Conservation (phyloP, 1,139 yeast genomes). For the Lodderomyces theae region DNA sequence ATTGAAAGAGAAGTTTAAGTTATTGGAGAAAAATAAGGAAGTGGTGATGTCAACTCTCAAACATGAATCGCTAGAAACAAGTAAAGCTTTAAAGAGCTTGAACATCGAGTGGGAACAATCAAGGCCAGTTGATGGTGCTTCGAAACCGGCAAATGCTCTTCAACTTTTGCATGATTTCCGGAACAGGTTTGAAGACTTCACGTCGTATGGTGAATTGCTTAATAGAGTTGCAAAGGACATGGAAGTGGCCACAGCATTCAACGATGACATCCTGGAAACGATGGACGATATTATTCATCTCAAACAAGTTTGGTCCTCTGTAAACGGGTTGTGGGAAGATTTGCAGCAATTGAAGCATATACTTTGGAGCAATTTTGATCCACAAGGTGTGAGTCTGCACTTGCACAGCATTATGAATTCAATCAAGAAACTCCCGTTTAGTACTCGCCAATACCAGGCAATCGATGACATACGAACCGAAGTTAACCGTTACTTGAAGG, state of each 20-base stretch:
- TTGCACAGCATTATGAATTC: conserved; percentile 51
- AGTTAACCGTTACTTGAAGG: conserved; percentile 41
- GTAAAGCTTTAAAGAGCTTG: conserved; percentile 27
- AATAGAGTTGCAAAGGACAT: conserved; percentile 42
- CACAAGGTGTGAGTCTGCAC: conserved; percentile 45
- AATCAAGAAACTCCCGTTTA: conserved; percentile 55
- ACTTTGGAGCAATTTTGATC: conserved; percentile 53
- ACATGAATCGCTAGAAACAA: conserved; percentile 39
- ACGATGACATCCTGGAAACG: conserved; percentile 29
- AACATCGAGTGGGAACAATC: conserved; percentile 32
- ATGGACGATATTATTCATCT: conserved; percentile 57
- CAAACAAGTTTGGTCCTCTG: conserved; percentile 63
- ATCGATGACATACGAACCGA: conserved; percentile 56
- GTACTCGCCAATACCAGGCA: conserved; percentile 67
- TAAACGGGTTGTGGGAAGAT: conserved; percentile 55
- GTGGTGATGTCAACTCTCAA: conserved; percentile 42
- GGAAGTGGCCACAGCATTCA: conserved; percentile 31
- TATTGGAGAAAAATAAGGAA: conserved; percentile 35
- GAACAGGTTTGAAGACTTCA: conserved; percentile 19
- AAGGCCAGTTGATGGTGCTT: conserved; percentile 35
- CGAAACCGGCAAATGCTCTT: conserved; percentile 52
- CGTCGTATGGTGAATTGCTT: conserved; percentile 25
- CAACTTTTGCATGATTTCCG: conserved; percentile 44
- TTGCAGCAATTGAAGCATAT: conserved; percentile 42
- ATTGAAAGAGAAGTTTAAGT: conserved; percentile 29